These are phyloP conservation scores for Micromonas commoda DNA, from an alignment of 139 green algal genomes.

Conservation along the genomic window DNA sequence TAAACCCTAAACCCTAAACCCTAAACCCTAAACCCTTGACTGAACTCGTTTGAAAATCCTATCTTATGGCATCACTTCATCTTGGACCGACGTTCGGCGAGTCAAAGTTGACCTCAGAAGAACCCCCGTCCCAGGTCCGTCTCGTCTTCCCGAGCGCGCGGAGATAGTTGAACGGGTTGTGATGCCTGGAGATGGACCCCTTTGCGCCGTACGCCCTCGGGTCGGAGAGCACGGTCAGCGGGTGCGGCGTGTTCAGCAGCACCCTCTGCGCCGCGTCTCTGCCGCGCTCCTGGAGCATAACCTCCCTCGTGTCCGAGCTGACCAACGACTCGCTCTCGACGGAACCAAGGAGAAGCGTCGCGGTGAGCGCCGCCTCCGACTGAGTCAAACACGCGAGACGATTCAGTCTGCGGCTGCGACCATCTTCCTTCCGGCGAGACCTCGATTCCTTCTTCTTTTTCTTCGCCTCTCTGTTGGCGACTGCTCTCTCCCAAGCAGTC, in stretches of 20 bases:
- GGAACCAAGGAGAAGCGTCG: conserved; percentile 15
- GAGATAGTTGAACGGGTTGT: conserved; percentile 93
- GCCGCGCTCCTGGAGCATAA: conserved; percentile 32
- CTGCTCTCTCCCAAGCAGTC: background rate
- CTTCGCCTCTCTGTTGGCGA: background rate
- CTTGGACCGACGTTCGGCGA: no score
- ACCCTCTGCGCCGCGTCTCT: conserved; percentile 30
- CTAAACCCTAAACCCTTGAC: no score
- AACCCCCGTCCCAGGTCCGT: background rate
- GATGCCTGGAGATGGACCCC: conserved; percentile 83
- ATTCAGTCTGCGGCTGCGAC: background rate
- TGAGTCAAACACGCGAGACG: conserved; percentile 16
- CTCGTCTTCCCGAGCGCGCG: background rate
- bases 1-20: no score
- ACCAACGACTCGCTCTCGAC: background rate
- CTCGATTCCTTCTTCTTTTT: background rate
- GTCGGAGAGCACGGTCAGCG: conserved; percentile 84
- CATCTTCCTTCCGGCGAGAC: background rate
- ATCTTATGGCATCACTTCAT: no score
- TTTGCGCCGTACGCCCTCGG: conserved; percentile 67
- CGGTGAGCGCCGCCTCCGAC: conserved; percentile 12
- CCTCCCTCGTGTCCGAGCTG: no score
- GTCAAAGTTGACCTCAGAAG: background rate
- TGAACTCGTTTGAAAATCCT: no score
- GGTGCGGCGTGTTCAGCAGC: conserved; percentile 85